These are phyloP conservation scores for Hypoxylon rickii DNA, from an alignment of 495 filamentous ascomycete species.

Conservation along the genomic window DNA sequence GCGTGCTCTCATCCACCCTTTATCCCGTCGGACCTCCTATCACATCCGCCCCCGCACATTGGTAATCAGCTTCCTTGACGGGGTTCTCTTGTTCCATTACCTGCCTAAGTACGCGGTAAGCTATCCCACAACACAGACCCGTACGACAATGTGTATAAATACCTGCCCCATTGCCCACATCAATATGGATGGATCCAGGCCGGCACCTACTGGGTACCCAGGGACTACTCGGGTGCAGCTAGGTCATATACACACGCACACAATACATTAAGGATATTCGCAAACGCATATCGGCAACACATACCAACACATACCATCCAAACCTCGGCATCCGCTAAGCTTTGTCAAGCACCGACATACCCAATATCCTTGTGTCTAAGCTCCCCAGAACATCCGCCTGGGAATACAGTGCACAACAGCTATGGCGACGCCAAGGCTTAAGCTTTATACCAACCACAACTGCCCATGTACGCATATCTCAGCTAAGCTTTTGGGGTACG, in stretches of 20 bases:
- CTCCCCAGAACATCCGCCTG: background rate
- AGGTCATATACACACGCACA: too few relatives aligned
- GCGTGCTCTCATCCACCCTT: background rate
- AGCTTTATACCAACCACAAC: slow-evolving; percentile 72
- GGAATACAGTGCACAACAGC: background rate
- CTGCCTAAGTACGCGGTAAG: background rate
- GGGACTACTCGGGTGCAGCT: too few relatives aligned
- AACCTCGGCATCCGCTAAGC: too few relatives aligned
- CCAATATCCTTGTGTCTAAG: background rate
- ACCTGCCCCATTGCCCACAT: too few relatives aligned
- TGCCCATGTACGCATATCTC: slow-evolving; percentile 63
- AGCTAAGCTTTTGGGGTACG: background rate
- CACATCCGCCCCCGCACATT: slow-evolving; percentile 19
- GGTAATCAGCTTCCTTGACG: slow-evolving; percentile 5
- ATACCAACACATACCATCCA: too few relatives aligned
- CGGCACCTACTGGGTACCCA: too few relatives aligned
- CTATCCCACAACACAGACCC: too few relatives aligned
- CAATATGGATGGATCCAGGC: too few relatives aligned
- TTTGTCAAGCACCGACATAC: background rate
- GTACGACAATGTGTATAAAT: background rate
- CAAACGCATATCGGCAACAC: too few relatives aligned
- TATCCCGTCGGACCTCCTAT: too few relatives aligned
- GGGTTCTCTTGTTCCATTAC: background rate
- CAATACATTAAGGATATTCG: too few relatives aligned
- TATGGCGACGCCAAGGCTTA: slow-evolving; percentile 45